A percentile compares a stretch with the other conserved stretches of the same genome.
Conservation (phyloP, 2,329 filamentous ascomycete genomes). For the Fusarium euwallaceae region DNA sequence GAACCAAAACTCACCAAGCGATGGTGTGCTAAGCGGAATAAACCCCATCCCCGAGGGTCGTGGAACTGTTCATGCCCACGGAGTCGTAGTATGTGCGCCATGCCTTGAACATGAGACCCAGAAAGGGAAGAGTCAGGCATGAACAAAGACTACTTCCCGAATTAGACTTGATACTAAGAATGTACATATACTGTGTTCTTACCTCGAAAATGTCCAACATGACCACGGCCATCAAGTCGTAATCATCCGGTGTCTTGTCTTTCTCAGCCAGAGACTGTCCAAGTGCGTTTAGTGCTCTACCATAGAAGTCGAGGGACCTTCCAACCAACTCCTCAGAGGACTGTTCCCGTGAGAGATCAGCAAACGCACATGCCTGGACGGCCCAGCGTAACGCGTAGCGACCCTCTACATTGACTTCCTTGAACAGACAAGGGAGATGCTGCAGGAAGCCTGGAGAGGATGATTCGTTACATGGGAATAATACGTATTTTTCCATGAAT, state of each 20-base stretch:
- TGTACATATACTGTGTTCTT: not conserved
- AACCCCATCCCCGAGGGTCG: slow-evolving; percentile 54
- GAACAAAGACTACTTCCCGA: slow-evolving; percentile 49
- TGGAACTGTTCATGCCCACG: slow-evolving; percentile 53
- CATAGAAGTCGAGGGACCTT: slow-evolving; percentile 52
- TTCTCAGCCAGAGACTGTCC: slow-evolving; percentile 48
- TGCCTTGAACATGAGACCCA: slow-evolving; percentile 55
- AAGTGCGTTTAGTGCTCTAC: slow-evolving; percentile 51
- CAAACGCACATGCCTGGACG: slow-evolving; percentile 53
- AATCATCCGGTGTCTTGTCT: slow-evolving; percentile 54
- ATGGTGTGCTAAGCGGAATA: slow-evolving; percentile 57
- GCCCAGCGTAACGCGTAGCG: slow-evolving; percentile 55
- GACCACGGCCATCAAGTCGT: slow-evolving; percentile 57
- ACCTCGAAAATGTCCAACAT: slow-evolving; percentile 58
- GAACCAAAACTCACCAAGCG: slow-evolving; percentile 40
- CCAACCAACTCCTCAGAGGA: slow-evolving; percentile 32
- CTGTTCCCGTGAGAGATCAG: slow-evolving; percentile 48
- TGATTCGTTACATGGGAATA: slow-evolving; percentile 53
- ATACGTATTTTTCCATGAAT: slow-evolving; percentile 56
- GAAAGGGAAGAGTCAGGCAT: slow-evolving; percentile 41
- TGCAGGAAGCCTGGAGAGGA: slow-evolving; percentile 56
- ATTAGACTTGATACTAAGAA: not conserved
- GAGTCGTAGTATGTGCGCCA: slow-evolving; percentile 56
- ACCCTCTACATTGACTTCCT: slow-evolving; percentile 54
- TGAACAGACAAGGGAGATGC: slow-evolving; percentile 54